Evolutionary conservation across 192 early-diverging fungal species (phyloP).

Genomic region (Glomus cerebriforme): DNA sequence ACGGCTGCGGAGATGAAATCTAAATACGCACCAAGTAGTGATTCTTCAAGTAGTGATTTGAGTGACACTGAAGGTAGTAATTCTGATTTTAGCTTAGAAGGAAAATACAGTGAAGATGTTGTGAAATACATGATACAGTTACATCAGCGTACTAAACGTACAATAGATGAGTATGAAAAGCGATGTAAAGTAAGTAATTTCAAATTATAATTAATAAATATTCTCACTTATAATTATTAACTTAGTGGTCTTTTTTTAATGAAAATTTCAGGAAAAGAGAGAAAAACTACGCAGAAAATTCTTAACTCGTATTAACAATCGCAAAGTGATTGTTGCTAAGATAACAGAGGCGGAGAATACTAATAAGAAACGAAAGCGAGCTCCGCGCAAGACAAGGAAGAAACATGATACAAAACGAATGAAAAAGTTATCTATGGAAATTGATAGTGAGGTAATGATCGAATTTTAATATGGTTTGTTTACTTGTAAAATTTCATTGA

Average conservation of each 20-base stretch:
- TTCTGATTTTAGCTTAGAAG: constrained; percentile 12
- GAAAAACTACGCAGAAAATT: constrained; percentile 35
- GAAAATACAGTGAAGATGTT: constrained; percentile 36
- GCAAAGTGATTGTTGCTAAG: neutral
- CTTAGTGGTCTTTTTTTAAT: neutral
- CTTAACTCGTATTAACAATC: constrained; percentile 29
- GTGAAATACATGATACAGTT: constrained; percentile 48
- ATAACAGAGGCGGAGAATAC: neutral
- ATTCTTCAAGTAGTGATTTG: constrained; percentile 27
- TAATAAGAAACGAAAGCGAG: neutral
- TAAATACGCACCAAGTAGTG: neutral
- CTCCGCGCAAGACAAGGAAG: constrained; percentile 1
- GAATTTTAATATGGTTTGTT: neutral
- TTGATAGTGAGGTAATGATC: neutral
- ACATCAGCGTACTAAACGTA: constrained; percentile 38
- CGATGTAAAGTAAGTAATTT: constrained; percentile 32
- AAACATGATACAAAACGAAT: constrained; percentile 9
- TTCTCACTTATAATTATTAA: neutral
- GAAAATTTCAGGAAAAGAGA: constrained; percentile 28
- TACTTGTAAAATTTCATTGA: neutral
- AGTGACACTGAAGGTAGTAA: neutral
- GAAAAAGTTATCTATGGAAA: neutral
- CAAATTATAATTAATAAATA: neutral
- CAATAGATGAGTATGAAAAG: constrained; percentile 44
- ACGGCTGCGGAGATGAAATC: neutral